Conservation (phyloP, 2,329 filamentous ascomycete genomes). For the Aspergillus fischeri region DNA sequence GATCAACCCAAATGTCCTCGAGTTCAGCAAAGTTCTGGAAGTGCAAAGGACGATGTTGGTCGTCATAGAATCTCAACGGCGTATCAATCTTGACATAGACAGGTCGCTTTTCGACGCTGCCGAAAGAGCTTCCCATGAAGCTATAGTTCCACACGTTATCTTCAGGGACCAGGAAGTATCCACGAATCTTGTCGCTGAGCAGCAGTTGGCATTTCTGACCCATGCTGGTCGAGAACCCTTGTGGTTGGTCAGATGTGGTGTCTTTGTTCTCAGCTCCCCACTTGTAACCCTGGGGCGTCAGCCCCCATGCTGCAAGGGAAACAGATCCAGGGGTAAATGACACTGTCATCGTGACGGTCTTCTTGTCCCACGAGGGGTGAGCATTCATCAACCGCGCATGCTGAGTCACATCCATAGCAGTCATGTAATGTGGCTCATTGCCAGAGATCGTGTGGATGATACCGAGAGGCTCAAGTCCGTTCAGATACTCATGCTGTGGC, state of each 20-base stretch:
- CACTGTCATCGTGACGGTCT: slow-evolving; percentile 90
- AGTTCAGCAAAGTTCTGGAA: slow-evolving; percentile 97
- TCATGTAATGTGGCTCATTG: slow-evolving; percentile 96
- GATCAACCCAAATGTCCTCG: slow-evolving; percentile 94
- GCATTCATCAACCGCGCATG: slow-evolving; percentile 85
- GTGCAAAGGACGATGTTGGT: slow-evolving; percentile 85
- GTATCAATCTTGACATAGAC: slow-evolving; percentile 93
- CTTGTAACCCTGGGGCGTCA: slow-evolving; percentile 88
- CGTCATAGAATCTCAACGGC: slow-evolving; percentile 84
- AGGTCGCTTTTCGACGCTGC: slow-evolving; percentile 81
- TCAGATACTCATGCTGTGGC: slow-evolving; percentile 86
- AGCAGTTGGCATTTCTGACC: slow-evolving; percentile 94
- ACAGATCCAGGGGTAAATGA: slow-evolving; percentile 96
- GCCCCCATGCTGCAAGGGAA: slow-evolving; percentile 86
- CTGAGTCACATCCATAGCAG: slow-evolving; percentile 87
- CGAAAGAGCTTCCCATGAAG: slow-evolving; percentile 91
- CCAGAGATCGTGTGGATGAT: slow-evolving; percentile 94
- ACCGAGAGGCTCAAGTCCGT: slow-evolving; percentile 81
- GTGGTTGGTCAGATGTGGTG: slow-evolving; percentile 83
- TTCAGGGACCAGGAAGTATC: slow-evolving; percentile 94
- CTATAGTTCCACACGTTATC: slow-evolving; percentile 93
- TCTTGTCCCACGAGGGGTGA: slow-evolving; percentile 78
- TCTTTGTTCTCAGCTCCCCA: slow-evolving; percentile 98
- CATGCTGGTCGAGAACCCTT: slow-evolving; percentile 87
- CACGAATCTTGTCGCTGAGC: slow-evolving; percentile 86